Base-by-base conservation (phyloP, 2,329 filamentous ascomycete species). In the Trichoderma sp. region DNA sequence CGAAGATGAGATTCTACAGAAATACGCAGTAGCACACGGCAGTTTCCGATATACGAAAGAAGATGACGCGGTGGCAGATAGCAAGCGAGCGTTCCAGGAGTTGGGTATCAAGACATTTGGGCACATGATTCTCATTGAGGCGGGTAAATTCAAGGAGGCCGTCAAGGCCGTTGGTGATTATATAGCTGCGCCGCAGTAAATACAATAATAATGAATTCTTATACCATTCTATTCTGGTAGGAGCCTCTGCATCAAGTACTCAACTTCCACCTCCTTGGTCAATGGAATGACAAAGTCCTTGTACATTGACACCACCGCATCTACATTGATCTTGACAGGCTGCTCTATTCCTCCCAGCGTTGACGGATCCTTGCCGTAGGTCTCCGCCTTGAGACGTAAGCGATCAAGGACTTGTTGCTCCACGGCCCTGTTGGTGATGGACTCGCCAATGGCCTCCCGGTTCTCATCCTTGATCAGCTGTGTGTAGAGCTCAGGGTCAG, bases 221-320 rank as follows among this genome's bases (percentile, higher is more conserved):
- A 24, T 47, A 57, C 31, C 47, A 49, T 33, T 63, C 55, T 52
- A 49, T 33, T 63, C 58, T 19, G 77, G 78, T 66, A 88, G 88
- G 66, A 99, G 83, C 72, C 96, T 88, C 81, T 98, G 93, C 93
- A 99, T 97, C 74, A 99, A 84, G 79, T 99, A 99, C 75, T 99
- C 96, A 11, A 99, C 94, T 84, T 99, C 96, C 52, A 99, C 95
- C 72, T 94, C 91, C 81, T 99, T 99, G n/a, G 96, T 99, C 79
- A 98, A 81, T 0, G 96, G 96, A 74, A 99, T 99, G 71, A 99
- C 94, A 81, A 92, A 92, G 79, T 97, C 88, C 86, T 89, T 89
- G 82, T 97, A 97, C 91, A 97, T 95, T 72, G 87, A 85, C 63
- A 97, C 93, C 29, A 97, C 93, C 1, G 94, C 94, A 71, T 98